These are phyloP conservation scores for Mycena latifolia DNA, from an alignment of 768 basidiomycete species.

Conservation along the genomic window DNA sequence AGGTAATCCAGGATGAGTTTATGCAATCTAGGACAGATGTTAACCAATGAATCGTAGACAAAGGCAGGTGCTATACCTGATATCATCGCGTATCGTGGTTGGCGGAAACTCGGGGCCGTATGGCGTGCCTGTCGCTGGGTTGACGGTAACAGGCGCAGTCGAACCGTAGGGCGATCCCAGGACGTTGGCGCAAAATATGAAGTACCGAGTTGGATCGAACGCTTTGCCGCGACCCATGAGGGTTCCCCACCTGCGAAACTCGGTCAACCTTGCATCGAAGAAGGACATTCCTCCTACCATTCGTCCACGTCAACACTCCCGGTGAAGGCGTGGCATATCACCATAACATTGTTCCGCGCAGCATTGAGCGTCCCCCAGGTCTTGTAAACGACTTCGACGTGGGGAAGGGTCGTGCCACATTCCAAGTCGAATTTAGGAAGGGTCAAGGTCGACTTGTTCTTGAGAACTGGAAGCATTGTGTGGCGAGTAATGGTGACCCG, in stretches of 20 bases:
- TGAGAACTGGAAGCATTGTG: not conserved
- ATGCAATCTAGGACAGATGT: slow-evolving; percentile 71
- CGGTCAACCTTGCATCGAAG: not conserved
- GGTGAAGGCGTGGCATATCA: slow-evolving; percentile 86
- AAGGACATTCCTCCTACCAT: slow-evolving; percentile 61
- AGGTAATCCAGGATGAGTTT: slow-evolving; percentile 89
- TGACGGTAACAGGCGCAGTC: slow-evolving; percentile 84
- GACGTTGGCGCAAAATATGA: slow-evolving; percentile 96
- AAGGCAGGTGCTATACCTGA: slow-evolving; percentile 62
- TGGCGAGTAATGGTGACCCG: not conserved
- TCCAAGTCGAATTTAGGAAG: slow-evolving; percentile 74
- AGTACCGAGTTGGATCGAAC: slow-evolving; percentile 88
- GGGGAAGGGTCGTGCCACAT: slow-evolving; percentile 59
- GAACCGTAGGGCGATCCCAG: slow-evolving; percentile 97
- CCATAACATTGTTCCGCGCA: slow-evolving; percentile 74
- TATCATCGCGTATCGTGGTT: slow-evolving; percentile 93
- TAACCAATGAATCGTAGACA: not conserved
- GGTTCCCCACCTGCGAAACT: slow-evolving; percentile 87
- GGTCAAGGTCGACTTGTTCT: slow-evolving; percentile 20
- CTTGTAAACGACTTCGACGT: slow-evolving; percentile 81
- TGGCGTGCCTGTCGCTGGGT: slow-evolving; percentile 78
- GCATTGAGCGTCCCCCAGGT: slow-evolving; percentile 81
- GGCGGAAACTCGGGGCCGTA: slow-evolving; percentile 96
- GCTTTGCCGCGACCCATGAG: slow-evolving; percentile 92
- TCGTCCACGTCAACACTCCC: slow-evolving; percentile 85